Percentiles rank a stretch among this genome's conserved stretches.
Evolutionary conservation across 179 eudicot genomes (phyloP).

Genomic region (Vitellaria paradoxa): DNA sequence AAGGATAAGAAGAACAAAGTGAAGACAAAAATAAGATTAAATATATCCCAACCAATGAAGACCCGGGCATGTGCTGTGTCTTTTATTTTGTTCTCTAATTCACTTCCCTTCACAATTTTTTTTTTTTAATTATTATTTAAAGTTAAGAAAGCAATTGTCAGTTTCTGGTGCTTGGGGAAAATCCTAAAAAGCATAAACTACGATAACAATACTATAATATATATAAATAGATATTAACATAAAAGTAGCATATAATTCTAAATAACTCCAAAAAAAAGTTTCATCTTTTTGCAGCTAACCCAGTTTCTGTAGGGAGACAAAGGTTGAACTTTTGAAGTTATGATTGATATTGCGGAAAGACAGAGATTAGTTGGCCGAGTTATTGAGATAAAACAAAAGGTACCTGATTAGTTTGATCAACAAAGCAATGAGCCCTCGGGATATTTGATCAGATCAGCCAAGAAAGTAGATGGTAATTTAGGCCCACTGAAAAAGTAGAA

Average conservation of each 20-base stretch:
- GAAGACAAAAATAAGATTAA: conserved; percentile 36
- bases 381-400: conserved; percentile 6
- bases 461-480: conserved; percentile 26
- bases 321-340: not conserved
- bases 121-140: not conserved
- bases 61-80: conserved; percentile 41
- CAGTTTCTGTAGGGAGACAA: not conserved
- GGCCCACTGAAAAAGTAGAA: conserved; percentile 26
- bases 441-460: conserved; percentile 24
- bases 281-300: conserved; percentile 1
- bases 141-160: conserved; percentile 3
- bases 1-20: conserved; percentile 27
- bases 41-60: conserved; percentile 24
- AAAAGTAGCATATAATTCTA: conserved; percentile 7
- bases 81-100: not conserved
- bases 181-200: conserved; percentile 12
- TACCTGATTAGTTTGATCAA: not conserved
- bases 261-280: conserved; percentile 3
- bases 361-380: not conserved
- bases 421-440: conserved; percentile 5
- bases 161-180: conserved; percentile 19
- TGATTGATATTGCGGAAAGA: not conserved
- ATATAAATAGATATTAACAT: not conserved
- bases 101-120: conserved; percentile 14
- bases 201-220: conserved; percentile 5